Evolutionary conservation across 768 basidiomycete species (phyloP).

Genomic region (Serendipita sp.): DNA sequence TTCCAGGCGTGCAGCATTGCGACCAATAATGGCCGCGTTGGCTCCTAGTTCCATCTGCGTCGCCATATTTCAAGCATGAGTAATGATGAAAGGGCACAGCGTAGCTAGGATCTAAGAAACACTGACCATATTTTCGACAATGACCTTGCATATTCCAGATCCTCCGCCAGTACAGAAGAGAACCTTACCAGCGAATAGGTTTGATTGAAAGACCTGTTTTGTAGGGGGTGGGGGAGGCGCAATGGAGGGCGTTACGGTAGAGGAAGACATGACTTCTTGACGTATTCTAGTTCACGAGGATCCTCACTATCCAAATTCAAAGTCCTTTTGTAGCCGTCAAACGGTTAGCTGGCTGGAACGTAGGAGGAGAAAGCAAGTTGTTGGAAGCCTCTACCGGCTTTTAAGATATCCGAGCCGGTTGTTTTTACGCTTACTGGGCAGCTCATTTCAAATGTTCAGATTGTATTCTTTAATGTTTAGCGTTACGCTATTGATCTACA

Average conservation of each 20-base stretch:
- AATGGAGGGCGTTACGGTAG: neutral
- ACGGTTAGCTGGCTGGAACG: too few species aligned
- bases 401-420: too few species aligned
- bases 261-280: neutral
- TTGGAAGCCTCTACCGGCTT: too few species aligned
- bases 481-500: too few species aligned
- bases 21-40: neutral
- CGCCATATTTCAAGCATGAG: neutral
- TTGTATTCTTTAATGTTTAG: too few species aligned
- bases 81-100: neutral
- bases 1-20: conserved; percentile 53
- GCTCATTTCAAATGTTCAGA: too few species aligned
- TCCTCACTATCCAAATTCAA: too few species aligned
- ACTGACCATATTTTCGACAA: neutral
- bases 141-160: conserved; percentile 49
- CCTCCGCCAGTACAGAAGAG: conserved; percentile 84
- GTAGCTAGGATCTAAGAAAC: neutral
- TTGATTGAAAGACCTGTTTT: conserved; percentile 49
- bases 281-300: too few species aligned
- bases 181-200: conserved; percentile 83
- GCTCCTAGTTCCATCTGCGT: conserved; percentile 2
- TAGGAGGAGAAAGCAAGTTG: too few species aligned
- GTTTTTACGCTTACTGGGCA: too few species aligned
- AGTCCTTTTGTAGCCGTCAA: too few species aligned
- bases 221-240: conserved; percentile 20